Percentiles rank a stretch among this genome's conserved stretches.
Conservation (phyloP, 179 eudicot genomes). For the Pouteria campechiana region DNA sequence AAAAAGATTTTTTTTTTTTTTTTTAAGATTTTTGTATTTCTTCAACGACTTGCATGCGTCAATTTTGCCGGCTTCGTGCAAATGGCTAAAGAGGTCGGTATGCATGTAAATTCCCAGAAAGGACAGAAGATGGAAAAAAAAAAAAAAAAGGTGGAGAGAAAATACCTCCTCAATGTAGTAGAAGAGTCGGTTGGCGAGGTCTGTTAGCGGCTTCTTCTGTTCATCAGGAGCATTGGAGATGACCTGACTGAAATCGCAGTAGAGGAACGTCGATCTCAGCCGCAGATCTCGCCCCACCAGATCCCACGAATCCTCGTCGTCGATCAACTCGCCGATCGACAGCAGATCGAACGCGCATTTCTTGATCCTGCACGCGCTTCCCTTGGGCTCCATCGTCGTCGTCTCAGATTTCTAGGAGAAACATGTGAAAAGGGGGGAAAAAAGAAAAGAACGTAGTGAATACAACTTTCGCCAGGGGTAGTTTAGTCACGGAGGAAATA, state of each 20-base stretch:
- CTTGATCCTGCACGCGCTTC: constrained; percentile 4
- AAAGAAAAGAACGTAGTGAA: no score
- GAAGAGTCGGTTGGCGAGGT: constrained; percentile 71
- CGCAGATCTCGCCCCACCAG: constrained; percentile 44
- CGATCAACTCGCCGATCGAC: background rate
- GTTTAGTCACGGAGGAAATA: no score
- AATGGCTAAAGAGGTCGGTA: background rate
- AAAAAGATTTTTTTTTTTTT: no score
- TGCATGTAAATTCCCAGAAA: background rate
- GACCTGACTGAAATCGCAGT: constrained; percentile 66
- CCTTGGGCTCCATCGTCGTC: constrained; percentile 8
- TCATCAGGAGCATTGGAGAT: constrained; percentile 50
- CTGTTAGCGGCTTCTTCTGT: constrained; percentile 54
- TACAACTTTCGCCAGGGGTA: no score
- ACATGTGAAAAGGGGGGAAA: no score
- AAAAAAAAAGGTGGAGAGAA: background rate
- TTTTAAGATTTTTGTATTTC: no score
- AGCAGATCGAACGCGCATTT: constrained; percentile 7
- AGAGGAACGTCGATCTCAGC: constrained; percentile 68
- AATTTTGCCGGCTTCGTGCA: background rate
- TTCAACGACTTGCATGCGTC: no score
- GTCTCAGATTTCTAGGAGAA: no score
- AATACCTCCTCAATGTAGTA: constrained; percentile 66
- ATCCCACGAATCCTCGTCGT: constrained; percentile 26
- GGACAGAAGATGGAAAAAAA: background rate